Evolutionary conservation across 257 asterid genomes (phyloP), one percentile per base, ranked within the genome.

Genomic region (Scutellaria barbata): DNA sequence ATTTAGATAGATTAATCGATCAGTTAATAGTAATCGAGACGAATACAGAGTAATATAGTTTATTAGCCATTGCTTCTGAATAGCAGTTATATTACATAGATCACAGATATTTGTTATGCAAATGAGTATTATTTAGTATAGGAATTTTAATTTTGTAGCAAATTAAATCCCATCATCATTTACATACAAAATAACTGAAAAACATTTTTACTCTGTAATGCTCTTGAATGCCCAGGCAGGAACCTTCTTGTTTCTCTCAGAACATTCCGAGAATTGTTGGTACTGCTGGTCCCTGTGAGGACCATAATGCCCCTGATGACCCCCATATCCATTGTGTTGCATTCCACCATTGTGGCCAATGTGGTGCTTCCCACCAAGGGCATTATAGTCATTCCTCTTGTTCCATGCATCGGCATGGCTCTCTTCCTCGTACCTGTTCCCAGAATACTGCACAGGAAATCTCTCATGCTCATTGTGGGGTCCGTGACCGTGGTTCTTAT

Each of bases 201-300:
- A 12, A 43, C 48, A 43, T 9, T 43, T 8, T 10, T 53, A 71
- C 17, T 75, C 77, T 2, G 1, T 41, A 10, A 79, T 71, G 61
- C 75, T 56, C 71, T 66, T 79, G 56, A 11, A n/a, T 8, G 46
- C 66, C 83, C 83, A 79, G 6, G 40, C 48, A 3, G 75, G 53
- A 33, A 2, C 57, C 72, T 7, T 62, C 13, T n/a, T 60, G 40
- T 5, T 45, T 42, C 25, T 35, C 70, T 8, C 70, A 22, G 18
- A 52, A n/a, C 3, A n/a, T 37, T 40, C 55, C 5, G 35, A 54
- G 9, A 0, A 54, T 4, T 18, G 9, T 9, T 14, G 41, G 2
- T 1, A 12, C 8, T 11, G 11, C 17, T 18, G 59, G 50, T 62
- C 45, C 6, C 2, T 41, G 14, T 45, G 0, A 10, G 39, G 66